Base-by-base conservation (phyloP, 495 filamentous ascomycete genomes). In the Cudoniella acicularis region DNA sequence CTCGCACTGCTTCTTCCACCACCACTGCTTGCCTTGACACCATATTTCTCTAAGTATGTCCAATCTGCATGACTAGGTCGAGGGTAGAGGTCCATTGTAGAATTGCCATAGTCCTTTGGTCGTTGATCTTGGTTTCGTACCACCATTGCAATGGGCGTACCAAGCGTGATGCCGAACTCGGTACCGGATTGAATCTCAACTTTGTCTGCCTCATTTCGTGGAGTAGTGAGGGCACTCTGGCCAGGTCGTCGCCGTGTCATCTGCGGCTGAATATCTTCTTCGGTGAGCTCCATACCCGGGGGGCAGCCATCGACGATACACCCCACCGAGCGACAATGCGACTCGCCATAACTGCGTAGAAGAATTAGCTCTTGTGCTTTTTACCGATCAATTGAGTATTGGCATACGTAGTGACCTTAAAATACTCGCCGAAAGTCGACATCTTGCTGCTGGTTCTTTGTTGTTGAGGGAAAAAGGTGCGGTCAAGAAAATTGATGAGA, bases 11-110 rank as follows among this genome's bases (percentile, higher is more conserved):
- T 94, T 61, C 95, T 83, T 23, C 94, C 95, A 61, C 94, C 94
- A 58, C 94, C 94, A 60, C 87, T 92, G 72, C 85, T 90, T 4
- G 95, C 91, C 78, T 96, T 94, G 54, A 98, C 87, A 10, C 94
- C 94, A 65, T 98, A 98, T 73, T 98, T 98, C 76, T 93, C 87
- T 48, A 96, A 82, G 72, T 98, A 98, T 62, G 94, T 98, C 80
- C 87, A 96, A 70, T 98, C 94, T 52, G 94, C 94, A 73, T 98
- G 94, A 70, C 86, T 91, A 10, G 94, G 94, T 30, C 94, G 81
- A 10, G 94, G 94, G 80, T 87, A 96, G 43, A 83, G 71, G 71
- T 97, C 91, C 86, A 97, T 98, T 43, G 92, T 97, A 65, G 84
- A 85, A 68, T 85, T 83, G 10, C 89, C 88, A 70, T 98, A 98